Percentiles rank a stretch among this genome's conserved stretches.
These are phyloP conservation scores for Castanea sativa DNA, from an alignment of 306 rosid species.

Conservation along the genomic window DNA sequence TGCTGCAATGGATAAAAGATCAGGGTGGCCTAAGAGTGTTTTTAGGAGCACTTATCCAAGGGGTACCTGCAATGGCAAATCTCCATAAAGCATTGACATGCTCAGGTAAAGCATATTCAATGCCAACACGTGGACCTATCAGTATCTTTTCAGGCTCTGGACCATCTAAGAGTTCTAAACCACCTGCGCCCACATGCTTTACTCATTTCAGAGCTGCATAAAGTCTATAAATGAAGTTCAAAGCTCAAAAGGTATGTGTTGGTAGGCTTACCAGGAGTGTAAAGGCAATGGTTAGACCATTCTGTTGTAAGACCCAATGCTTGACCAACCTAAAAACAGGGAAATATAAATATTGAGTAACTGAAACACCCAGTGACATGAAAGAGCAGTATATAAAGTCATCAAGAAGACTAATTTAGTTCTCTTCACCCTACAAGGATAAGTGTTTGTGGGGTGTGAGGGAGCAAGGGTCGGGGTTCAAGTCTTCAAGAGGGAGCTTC, in stretches of 20 bases:
- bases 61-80: constrained; percentile 83
- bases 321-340: constrained; percentile 67
- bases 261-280: constrained; percentile 58
- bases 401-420: not conserved
- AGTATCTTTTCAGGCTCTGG: constrained; percentile 69
- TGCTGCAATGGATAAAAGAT: not conserved
- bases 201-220: constrained; percentile 5
- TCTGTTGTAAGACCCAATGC: constrained; percentile 90
- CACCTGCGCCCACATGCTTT: constrained; percentile 49
- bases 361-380: not conserved
- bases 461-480: fast-evolving
- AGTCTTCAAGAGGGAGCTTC: no score
- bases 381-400: not conserved
- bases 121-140: constrained; percentile 90
- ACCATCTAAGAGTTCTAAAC: constrained; percentile 80
- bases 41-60: constrained; percentile 95
- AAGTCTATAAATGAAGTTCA: constrained; percentile 8
- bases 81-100: constrained; percentile 85
- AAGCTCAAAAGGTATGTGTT: not conserved
- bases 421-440: not conserved
- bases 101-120: constrained; percentile 73
- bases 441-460: no score
- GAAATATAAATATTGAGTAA: constrained; percentile 3
- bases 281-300: constrained; percentile 88
- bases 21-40: constrained; percentile 59